Percentiles rank a stretch among this genome's conserved stretches.
These are phyloP conservation scores for Misopates orontium DNA, from an alignment of 257 asterid species.

Conservation along the genomic window DNA sequence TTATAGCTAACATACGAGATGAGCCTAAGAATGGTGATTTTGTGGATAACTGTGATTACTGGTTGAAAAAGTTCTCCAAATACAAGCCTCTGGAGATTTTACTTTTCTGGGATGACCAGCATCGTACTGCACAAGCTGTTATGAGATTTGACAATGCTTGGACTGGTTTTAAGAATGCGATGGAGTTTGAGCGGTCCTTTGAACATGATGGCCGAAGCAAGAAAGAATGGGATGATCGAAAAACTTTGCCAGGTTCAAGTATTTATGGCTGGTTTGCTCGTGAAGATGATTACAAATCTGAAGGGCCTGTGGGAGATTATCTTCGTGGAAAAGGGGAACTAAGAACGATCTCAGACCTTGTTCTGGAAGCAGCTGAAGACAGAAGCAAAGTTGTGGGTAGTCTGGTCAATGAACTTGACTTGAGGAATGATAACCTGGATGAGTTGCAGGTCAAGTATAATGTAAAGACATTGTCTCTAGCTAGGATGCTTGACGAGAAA, in stretches of 20 bases:
- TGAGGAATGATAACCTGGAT: slow-evolving; percentile 67
- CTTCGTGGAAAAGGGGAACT: slow-evolving; percentile 47
- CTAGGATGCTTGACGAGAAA: slow-evolving; percentile 86
- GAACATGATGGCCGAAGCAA: slow-evolving; percentile 46
- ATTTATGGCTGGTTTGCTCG: slow-evolving; percentile 71
- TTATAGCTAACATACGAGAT: slow-evolving; percentile 50
- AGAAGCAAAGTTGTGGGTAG: slow-evolving; percentile 50
- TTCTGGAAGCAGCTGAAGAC: slow-evolving; percentile 45
- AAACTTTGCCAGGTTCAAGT: slow-evolving; percentile 33
- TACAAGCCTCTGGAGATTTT: slow-evolving; percentile 51
- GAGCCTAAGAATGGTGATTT: slow-evolving; percentile 33
- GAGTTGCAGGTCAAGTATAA: slow-evolving; percentile 57
- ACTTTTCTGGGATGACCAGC: slow-evolving; percentile 45
- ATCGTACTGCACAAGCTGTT: slow-evolving; percentile 40
- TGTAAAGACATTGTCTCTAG: slow-evolving; percentile 57
- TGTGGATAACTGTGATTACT: slow-evolving; percentile 35
- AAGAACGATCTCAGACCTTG: slow-evolving; percentile 50
- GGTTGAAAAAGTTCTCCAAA: slow-evolving; percentile 48
- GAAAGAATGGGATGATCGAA: slow-evolving; percentile 51
- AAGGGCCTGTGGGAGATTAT: slow-evolving; percentile 59
- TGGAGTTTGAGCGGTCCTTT: slow-evolving; percentile 65
- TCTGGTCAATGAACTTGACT: slow-evolving; percentile 67
- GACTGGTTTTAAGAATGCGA: slow-evolving; percentile 59
- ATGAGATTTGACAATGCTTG: slow-evolving; percentile 56
- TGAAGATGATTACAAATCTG: slow-evolving; percentile 52